Conservation (phyloP, 192 early-diverging fungal species). For the Umbelopsis vinacea region DNA sequence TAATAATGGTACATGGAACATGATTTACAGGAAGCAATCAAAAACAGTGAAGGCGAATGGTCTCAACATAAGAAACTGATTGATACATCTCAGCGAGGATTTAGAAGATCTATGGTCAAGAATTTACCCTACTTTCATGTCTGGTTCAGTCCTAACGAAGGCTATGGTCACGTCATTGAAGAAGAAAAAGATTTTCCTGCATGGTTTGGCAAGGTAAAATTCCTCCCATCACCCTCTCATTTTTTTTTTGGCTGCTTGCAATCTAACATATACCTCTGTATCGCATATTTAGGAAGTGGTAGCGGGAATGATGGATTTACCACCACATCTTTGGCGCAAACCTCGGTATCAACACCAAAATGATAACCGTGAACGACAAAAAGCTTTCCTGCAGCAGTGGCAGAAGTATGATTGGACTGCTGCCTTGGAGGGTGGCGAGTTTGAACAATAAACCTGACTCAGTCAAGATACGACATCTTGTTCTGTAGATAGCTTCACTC, state of each 20-base stretch:
- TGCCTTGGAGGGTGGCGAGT: conserved; percentile 47
- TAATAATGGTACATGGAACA: too few relatives aligned
- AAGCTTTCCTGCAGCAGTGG: conserved; percentile 69
- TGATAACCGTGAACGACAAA: conserved; percentile 55
- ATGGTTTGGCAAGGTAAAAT: conserved; percentile 78
- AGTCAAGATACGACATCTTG: too few relatives aligned
- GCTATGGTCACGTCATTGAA: conserved; percentile 97
- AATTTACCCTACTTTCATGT: conserved; percentile 97
- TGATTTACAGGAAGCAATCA: conserved; percentile 71
- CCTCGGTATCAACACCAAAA: conserved; percentile 58
- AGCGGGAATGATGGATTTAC: conserved; percentile 81
- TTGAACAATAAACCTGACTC: neutral
- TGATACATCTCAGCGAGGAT: conserved; percentile 72
- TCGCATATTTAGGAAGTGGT: conserved; percentile 64
- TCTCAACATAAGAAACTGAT: conserved; percentile 82
- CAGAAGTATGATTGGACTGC: conserved; percentile 86
- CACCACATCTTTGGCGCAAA: conserved; percentile 73
- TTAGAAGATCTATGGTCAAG: conserved; percentile 70
- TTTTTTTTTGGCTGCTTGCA: too few relatives aligned
- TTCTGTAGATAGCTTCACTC: too few relatives aligned
- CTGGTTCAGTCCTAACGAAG: conserved; percentile 89
- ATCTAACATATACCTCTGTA: too few relatives aligned
- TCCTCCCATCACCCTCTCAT: conserved; percentile 24
- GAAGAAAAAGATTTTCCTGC: conserved; percentile 74
- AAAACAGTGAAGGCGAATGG: conserved; percentile 85